Evolutionary conservation across 306 rosid genomes (phyloP).

Genomic region (Cicer arietinum): DNA sequence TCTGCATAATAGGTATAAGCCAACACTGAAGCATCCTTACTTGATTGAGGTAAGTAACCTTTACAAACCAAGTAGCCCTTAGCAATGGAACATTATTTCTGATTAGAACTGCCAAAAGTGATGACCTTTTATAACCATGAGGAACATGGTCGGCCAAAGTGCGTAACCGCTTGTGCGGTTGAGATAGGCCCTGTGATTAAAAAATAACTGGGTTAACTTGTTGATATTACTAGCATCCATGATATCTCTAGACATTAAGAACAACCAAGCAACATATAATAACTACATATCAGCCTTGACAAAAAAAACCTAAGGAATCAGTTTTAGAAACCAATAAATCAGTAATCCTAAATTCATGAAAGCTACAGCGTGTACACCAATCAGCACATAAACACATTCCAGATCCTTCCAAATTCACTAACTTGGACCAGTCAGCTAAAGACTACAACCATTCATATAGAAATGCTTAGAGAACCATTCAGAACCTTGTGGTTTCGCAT

Average conservation of each 20-base stretch:
- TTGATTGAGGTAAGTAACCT: slow-evolving; percentile 92
- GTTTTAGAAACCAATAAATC: slow-evolving; percentile 17
- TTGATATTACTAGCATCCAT: slow-evolving; percentile 16
- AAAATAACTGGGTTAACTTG: slow-evolving; percentile 33
- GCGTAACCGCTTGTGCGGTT: slow-evolving; percentile 83
- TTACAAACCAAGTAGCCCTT: slow-evolving; percentile 95
- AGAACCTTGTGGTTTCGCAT: slow-evolving; percentile 16
- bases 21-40: slow-evolving; percentile 49
- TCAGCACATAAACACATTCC: slow-evolving; percentile 28
- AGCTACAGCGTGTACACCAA: slow-evolving; percentile 19
- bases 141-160: slow-evolving; percentile 90
- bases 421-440: slow-evolving; percentile 9
- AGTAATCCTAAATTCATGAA: slow-evolving; percentile 10
- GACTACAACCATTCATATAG: slow-evolving; percentile 16
- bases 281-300: slow-evolving; percentile 29
- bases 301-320: slow-evolving; percentile 25
- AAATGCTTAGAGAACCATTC: slow-evolving; percentile 10
- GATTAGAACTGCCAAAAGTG: slow-evolving; percentile 81
- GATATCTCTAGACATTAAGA: slow-evolving; percentile 29
- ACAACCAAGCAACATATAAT: slow-evolving; percentile 12
- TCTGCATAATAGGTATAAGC: neutral
- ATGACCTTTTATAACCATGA: slow-evolving; percentile 74
- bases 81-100: slow-evolving; percentile 94
- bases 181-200: slow-evolving; percentile 83
- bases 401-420: slow-evolving; percentile 18